Evolutionary conservation across 2,329 filamentous ascomycete species (phyloP).

Genomic region (Sphaerulina musiva): DNA sequence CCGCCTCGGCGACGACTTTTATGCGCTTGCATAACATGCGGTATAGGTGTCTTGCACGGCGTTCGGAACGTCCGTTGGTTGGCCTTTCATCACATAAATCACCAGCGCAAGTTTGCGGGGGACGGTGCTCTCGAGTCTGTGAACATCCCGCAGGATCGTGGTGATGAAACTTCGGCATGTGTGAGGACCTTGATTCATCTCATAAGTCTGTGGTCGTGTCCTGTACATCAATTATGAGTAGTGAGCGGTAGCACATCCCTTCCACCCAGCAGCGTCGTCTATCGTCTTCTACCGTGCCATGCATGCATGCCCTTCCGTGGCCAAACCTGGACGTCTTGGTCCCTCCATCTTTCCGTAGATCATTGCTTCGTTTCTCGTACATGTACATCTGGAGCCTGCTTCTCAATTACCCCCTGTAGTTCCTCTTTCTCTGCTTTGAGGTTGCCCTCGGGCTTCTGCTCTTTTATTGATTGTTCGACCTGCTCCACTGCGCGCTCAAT

Average conservation of each 20-base stretch:
- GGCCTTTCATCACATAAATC: too few relatives aligned
- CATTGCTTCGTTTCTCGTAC: conserved; percentile 5
- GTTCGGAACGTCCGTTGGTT: too few relatives aligned
- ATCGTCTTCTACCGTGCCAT: conserved; percentile 7
- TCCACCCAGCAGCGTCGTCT: not conserved
- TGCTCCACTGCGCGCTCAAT: conserved; percentile 49
- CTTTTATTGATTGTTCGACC: conserved; percentile 41
- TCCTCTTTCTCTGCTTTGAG: conserved; percentile 14
- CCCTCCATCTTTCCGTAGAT: not conserved
- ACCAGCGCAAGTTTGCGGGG: too few relatives aligned
- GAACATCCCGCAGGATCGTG: too few relatives aligned
- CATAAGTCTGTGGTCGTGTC: not conserved
- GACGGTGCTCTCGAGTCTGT: too few relatives aligned
- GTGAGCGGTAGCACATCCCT: not conserved
- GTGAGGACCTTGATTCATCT: not conserved
- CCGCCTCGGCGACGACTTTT: not conserved
- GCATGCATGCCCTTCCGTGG: too few relatives aligned
- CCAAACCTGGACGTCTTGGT: not conserved
- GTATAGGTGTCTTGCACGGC: too few relatives aligned
- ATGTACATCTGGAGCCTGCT: conserved; percentile 7
- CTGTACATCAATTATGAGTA: conserved; percentile 5
- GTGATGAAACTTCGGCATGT: not conserved
- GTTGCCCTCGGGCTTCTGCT: conserved; percentile 4
- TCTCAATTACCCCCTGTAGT: conserved; percentile 7
- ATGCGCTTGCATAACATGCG: not conserved